These are phyloP conservation scores for Globisporangium cylindrosporum DNA, from an alignment of 352 stramenopile genomes.

Conservation along the genomic window DNA sequence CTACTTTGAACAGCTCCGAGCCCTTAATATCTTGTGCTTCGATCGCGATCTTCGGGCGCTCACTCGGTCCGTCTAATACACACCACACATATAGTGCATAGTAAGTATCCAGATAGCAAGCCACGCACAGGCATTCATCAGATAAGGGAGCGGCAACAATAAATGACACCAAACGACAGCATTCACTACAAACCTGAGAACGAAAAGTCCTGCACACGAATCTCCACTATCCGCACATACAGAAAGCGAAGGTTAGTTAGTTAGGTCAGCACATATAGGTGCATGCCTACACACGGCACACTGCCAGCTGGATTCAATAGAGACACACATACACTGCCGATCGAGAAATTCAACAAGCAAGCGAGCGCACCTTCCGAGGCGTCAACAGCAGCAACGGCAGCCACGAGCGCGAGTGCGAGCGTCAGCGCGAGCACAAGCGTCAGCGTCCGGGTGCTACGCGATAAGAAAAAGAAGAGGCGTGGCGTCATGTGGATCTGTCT, in stretches of 20 bases:
- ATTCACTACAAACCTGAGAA: constrained; percentile 44
- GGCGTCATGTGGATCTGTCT: not conserved
- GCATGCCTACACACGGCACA: not conserved
- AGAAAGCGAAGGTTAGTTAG: not conserved
- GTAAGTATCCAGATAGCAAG: not conserved
- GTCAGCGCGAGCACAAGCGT: not conserved
- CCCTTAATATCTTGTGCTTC: constrained; percentile 57
- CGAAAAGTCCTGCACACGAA: constrained; percentile 64
- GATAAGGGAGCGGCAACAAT: not conserved
- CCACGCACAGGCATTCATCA: not conserved
- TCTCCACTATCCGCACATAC: constrained; percentile 36
- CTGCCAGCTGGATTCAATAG: not conserved
- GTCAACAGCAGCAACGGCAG: not conserved
- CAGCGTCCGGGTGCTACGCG: not conserved
- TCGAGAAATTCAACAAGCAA: not conserved
- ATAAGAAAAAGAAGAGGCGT: not conserved
- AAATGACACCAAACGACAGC: not conserved
- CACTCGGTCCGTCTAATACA: constrained; percentile 34
- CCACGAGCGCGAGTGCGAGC: not conserved
- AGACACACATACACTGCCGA: not conserved
- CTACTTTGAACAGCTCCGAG: constrained; percentile 29
- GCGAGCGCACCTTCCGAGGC: constrained; percentile 12
- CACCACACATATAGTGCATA: not conserved
- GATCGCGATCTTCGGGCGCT: constrained; percentile 44
- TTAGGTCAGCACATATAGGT: not conserved